These are phyloP conservation scores for Fraxinus quadrangulata DNA, from an alignment of 257 asterid genomes.

Conservation along the genomic window DNA sequence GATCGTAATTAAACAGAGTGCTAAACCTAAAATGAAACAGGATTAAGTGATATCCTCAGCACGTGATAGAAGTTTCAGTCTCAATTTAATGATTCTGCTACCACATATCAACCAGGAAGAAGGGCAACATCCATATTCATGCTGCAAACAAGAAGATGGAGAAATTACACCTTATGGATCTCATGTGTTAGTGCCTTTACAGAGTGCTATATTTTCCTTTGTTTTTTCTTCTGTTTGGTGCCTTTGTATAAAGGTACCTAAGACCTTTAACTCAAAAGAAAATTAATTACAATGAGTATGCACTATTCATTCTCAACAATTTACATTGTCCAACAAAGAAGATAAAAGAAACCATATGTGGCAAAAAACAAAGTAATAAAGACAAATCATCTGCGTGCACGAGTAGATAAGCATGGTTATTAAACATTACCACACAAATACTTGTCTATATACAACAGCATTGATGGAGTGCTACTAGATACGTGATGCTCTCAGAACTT, in stretches of 20 bases:
- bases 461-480: not conserved
- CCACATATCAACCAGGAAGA: not conserved
- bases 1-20: conserved; percentile 6
- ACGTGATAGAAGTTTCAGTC: not conserved
- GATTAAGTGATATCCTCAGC: conserved; percentile 1
- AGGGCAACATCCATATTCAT: not conserved
- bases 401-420: not conserved
- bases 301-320: conserved; percentile 1
- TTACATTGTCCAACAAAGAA: not conserved
- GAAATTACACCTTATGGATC: not conserved
- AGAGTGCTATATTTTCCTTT: not conserved
- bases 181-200: not conserved
- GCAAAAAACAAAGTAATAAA: not conserved
- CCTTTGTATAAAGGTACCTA: not conserved
- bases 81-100: not conserved
- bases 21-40: conserved; percentile 5
- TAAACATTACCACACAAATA: not conserved
- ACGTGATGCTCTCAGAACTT: not conserved
- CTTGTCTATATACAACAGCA: not conserved
- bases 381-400: not conserved
- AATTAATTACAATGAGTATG: not conserved
- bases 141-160: not conserved
- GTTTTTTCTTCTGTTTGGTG: not conserved
- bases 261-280: not conserved
- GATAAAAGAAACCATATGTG: not conserved